Conservation (phyloP, 2,329 filamentous ascomycete genomes). For the Penicillium sp. region DNA sequence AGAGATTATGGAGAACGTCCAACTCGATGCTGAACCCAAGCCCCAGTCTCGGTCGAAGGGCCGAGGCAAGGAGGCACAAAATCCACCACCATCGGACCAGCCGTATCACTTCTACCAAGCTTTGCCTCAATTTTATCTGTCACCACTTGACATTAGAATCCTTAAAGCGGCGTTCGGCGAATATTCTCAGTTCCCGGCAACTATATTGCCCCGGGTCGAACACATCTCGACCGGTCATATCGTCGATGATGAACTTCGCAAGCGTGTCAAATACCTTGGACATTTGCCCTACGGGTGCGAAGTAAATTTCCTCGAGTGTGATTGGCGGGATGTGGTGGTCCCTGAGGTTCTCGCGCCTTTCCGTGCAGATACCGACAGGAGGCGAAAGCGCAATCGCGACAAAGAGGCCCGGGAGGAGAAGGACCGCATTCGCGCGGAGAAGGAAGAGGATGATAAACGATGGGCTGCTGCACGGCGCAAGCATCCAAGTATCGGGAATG, state of each 20-base stretch:
- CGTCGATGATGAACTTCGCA: slow-evolving; percentile 81
- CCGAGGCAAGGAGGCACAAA: slow-evolving; percentile 39
- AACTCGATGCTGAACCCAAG: slow-evolving; percentile 20
- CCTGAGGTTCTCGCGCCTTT: slow-evolving; percentile 76
- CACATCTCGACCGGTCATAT: slow-evolving; percentile 87
- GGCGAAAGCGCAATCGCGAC: slow-evolving; percentile 77
- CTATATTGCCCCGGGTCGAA: slow-evolving; percentile 83
- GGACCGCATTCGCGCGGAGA: slow-evolving; percentile 79
- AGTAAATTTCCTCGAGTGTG: slow-evolving; percentile 88
- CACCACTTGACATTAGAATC: slow-evolving; percentile 88
- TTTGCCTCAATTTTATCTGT: slow-evolving; percentile 85
- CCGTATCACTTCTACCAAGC: slow-evolving; percentile 87
- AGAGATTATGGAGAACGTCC: slow-evolving; percentile 28
- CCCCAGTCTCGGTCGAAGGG: slow-evolving; percentile 31
- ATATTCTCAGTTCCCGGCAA: slow-evolving; percentile 81
- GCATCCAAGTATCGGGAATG: slow-evolving; percentile 54
- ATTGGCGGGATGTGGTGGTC: slow-evolving; percentile 89
- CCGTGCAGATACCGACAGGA: slow-evolving; percentile 72
- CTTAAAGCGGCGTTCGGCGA: slow-evolving; percentile 85
- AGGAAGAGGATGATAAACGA: slow-evolving; percentile 71
- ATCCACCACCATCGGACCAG: slow-evolving; percentile 53
- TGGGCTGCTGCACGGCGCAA: slow-evolving; percentile 70
- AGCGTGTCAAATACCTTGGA: slow-evolving; percentile 81
- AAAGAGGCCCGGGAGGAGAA: slow-evolving; percentile 87
- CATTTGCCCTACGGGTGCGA: slow-evolving; percentile 91